phyloP scores from a whole-genome alignment of 2,329 filamentous ascomycete species.

The Raffaelea arxii region DNA sequence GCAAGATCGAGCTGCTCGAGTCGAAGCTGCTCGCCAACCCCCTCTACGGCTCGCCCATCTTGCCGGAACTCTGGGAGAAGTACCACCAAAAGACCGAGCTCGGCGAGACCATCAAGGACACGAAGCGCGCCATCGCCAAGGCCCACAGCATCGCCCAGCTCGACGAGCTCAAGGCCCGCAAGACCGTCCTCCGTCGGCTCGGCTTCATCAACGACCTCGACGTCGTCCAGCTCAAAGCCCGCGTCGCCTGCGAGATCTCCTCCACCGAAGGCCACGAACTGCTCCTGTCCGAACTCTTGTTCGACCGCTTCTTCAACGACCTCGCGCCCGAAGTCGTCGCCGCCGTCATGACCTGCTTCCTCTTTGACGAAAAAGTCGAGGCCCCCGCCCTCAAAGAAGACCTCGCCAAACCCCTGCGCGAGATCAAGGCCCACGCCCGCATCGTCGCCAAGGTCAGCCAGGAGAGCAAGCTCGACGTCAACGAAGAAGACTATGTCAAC shows the following conservation, averaged over 20 bases:
- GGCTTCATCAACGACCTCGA: conserved; percentile 94
- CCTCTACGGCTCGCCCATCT: conserved; percentile 77
- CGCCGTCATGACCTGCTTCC: conserved; percentile 82
- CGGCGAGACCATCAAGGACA: conserved; percentile 69
- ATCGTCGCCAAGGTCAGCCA: conserved; percentile 87
- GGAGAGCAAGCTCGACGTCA: conserved; percentile 88
- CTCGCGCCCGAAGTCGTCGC: conserved; percentile 80
- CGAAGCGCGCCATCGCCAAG: conserved; percentile 77
- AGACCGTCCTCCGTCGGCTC: conserved; percentile 85
- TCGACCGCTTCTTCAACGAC: conserved; percentile 98
- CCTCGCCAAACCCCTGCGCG: conserved; percentile 72
- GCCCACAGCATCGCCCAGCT: conserved; percentile 85
- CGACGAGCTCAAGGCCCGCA: conserved; percentile 92
- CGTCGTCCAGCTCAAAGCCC: conserved; percentile 92
- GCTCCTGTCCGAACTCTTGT: conserved; percentile 83
- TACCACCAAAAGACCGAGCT: conserved; percentile 74
- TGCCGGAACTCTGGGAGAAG: conserved; percentile 77
- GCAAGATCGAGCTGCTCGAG: conserved; percentile 96
- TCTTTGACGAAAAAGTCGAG: conserved; percentile 93
- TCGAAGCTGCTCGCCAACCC: conserved; percentile 82
- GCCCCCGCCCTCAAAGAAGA: conserved; percentile 71
- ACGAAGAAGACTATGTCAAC: conserved; percentile 87
- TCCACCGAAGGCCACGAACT: conserved; percentile 86
- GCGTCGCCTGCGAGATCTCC: conserved; percentile 95
- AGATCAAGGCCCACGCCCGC: conserved; percentile 79